A percentile compares a stretch with the other conserved stretches of the same genome.
Conservation (phyloP, 805 yeast species). For the Yamadazyma philogaea region DNA sequence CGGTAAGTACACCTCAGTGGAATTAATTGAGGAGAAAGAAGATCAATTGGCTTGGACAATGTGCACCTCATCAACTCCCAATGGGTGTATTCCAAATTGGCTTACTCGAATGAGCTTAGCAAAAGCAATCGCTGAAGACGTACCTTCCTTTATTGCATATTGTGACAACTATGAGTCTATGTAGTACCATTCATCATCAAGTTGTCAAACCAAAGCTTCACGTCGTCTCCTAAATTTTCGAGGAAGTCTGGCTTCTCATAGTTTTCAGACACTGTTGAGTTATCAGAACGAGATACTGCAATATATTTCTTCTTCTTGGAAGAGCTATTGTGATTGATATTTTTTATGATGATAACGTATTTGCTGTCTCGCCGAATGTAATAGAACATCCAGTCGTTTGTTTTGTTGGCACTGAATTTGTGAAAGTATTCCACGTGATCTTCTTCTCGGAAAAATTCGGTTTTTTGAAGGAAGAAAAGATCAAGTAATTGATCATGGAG, state of each 20-base stretch:
- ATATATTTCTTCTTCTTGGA: conserved; percentile 12
- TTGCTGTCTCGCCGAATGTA: conserved; percentile 28
- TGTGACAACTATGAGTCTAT: conserved; percentile 13
- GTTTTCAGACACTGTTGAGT: conserved; percentile 12
- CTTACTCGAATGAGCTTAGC: conserved; percentile 27
- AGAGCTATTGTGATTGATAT: conserved; percentile 24
- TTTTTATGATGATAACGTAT: conserved; percentile 34
- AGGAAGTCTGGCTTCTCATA: conserved; percentile 29
- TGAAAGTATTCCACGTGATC: conserved; percentile 35
- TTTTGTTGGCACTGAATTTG: conserved; percentile 36
- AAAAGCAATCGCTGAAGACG: conserved; percentile 39
- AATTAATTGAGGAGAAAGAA: conserved; percentile 22
- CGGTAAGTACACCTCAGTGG: conserved; percentile 38
- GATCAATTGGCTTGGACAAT: conserved; percentile 33
- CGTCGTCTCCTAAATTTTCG: conserved; percentile 42
- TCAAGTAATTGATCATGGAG: conserved; percentile 38
- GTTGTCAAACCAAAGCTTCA: conserved; percentile 38
- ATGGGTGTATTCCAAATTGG: conserved; percentile 39
- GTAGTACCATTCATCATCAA: conserved; percentile 21
- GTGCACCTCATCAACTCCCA: conserved; percentile 39
- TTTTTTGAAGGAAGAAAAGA: conserved; percentile 26
- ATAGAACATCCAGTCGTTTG: conserved; percentile 43
- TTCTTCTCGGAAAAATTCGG: conserved; percentile 20
- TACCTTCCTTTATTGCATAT: conserved; percentile 37
- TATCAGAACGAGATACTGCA: neutral